Base-by-base conservation (phyloP, 306 rosid species). In the Cercis canadensis region DNA sequence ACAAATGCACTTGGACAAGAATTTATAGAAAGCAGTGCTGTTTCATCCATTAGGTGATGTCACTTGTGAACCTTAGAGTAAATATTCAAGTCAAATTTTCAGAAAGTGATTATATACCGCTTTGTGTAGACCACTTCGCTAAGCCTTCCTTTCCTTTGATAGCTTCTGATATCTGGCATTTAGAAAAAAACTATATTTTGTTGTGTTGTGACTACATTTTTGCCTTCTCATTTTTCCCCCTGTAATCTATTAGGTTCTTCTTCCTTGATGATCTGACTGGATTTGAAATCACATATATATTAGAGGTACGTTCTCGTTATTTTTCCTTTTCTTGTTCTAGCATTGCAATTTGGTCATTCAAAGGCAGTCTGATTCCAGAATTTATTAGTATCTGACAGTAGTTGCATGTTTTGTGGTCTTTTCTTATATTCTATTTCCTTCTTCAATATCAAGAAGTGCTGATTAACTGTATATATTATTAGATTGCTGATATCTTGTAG, bases 211-310 rank as follows among this genome's bases (percentile, higher is more conserved):
- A 24, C 29, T 24, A 24, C 29, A 24, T 24, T 24, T 24, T 10
- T n/a, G 2, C 0, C 0, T 19, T 53, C 8, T 65, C 7, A 19
- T 34, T 68, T 56, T 15, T n/a, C n/a, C 78, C 1, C 49, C 44
- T 69, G 3, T 59, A 63, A 74, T 65, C 49, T 65, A 41, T 49
- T 61, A 94, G 99, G 92, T 94, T 94, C 83, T 94, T 94, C 87
- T 94, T 94, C 85, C 81, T 94, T 51, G 99, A 94, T 73, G 96
- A 91, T 58, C 58, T 94, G 66, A 91, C 99, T 4, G 99, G 97
- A 65, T 91, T 91, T 37, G 97, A 94, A 78, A 83, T 94, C 73
- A 46, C 94, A 3, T 94, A 83, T 82, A 76, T 94, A 10, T 74
- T 94, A 72, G 90, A 85, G 96, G 97, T 91, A 84, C 37, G 34